Conservation (phyloP, 2,329 filamentous ascomycete genomes). For the Fusarium neocosmosporiellum region DNA sequence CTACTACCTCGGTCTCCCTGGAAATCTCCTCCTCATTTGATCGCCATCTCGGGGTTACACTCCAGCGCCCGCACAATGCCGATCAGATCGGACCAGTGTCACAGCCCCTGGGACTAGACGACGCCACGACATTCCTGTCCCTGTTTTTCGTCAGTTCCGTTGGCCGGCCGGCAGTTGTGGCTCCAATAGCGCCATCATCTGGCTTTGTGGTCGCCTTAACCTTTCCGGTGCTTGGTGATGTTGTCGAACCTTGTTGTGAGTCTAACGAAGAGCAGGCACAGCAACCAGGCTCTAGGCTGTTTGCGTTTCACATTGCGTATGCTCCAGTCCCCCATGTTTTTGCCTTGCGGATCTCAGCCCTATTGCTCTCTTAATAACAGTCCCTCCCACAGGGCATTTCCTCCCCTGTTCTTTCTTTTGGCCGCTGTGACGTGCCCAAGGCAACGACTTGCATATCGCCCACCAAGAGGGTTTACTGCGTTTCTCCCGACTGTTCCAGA, state of each 20-base stretch:
- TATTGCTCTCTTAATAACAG: not conserved
- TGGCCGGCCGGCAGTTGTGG: not conserved
- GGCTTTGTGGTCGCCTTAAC: not conserved
- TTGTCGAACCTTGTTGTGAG: not conserved
- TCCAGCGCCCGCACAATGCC: not conserved
- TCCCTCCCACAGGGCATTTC: not conserved
- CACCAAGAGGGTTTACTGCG: not conserved
- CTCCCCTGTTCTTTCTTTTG: not conserved
- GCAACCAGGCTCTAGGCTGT: not conserved
- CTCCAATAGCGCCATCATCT: not conserved
- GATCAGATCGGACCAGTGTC: not conserved
- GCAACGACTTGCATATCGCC: not conserved
- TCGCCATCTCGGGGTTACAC: not conserved
- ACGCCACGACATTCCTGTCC: not conserved
- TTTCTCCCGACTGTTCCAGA: not conserved
- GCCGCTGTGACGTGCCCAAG: not conserved
- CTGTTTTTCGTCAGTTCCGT: not conserved
- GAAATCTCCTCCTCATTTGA: not conserved
- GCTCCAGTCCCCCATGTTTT: not conserved
- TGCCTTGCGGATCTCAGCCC: not conserved
- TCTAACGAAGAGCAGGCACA: not conserved
- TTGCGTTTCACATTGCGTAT: not conserved
- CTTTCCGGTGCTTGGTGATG: not conserved
- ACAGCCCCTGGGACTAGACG: not conserved
- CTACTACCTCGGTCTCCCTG: not conserved